Evolutionary conservation across 495 filamentous ascomycete genomes (phyloP).

Genomic region (Cudoniella acicularis): DNA sequence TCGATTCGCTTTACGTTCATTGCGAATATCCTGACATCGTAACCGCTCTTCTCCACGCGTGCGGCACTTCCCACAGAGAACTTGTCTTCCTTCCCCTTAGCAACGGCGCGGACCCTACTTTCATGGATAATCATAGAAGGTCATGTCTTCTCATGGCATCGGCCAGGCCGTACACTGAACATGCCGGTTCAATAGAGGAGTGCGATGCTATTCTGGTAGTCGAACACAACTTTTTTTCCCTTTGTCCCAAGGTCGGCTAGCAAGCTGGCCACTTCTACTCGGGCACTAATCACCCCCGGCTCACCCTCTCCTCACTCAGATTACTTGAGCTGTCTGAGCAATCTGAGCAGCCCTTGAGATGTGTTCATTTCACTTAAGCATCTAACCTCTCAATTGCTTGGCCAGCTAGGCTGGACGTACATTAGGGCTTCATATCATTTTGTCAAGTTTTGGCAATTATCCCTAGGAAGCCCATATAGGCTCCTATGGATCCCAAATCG

Average conservation of each 20-base stretch:
- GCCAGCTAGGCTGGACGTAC: background rate
- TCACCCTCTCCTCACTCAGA: background rate
- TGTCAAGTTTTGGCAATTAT: background rate
- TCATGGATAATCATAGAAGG: too few species aligned
- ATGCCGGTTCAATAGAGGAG: too few species aligned
- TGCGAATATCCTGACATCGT: too few species aligned
- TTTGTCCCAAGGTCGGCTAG: conserved; percentile 2
- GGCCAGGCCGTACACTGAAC: too few species aligned
- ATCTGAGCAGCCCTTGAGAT: background rate
- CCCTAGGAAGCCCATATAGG: background rate
- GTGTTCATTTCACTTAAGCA: background rate
- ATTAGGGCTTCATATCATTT: background rate
- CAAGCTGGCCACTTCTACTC: background rate
- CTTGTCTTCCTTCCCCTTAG: too few species aligned
- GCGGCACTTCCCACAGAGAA: too few species aligned
- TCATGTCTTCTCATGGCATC: too few species aligned
- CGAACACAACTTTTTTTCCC: conserved; percentile 1
- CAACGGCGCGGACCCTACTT: too few species aligned
- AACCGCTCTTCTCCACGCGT: too few species aligned
- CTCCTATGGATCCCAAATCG: background rate
- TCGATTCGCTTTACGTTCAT: too few species aligned
- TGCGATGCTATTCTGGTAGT: background rate
- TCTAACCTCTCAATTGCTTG: background rate
- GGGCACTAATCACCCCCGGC: background rate
- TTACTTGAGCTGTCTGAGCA: background rate